Base-by-base conservation (phyloP, 371 early-diverging fungal species). In the Mortierella sp. region DNA sequence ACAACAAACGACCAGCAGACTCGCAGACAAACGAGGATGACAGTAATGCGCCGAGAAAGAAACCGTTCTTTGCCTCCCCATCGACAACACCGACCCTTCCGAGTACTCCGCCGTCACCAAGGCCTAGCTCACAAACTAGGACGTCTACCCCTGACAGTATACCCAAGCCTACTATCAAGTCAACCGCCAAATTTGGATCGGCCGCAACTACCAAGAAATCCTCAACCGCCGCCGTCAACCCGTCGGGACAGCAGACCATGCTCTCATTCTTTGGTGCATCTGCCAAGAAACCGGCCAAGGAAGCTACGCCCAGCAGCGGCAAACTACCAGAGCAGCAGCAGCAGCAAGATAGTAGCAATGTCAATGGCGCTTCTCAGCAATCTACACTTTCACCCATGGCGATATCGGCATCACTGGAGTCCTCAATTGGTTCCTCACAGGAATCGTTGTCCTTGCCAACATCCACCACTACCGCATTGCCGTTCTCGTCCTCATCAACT, bases 181-280 rank as follows among this genome's bases (percentile, higher is more conserved):
- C 71, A 16, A n/a, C 54, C 5, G 24, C 51, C 24, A 71, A 72
- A 29, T 4, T 44, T 12, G 51, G 41, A 7, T 27, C n/a, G 58
- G 27, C 11, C n/a, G 4, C 48, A 16, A 16, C 68, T 29, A 46
- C n/a, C 41, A 10, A 84, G 75, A 70, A 84, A 73, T 16, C 68
- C 18, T 8, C 76, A 11, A 5, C 32, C 0, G 29, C 43, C 18
- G 18, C 70, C 7, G 35, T 18, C 35, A 84, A 77, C 54, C 16
- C 68, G 1, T 21, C 55, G 29, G 75, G 81, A 18, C 84, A 84
- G 51, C 77, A 75, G 46, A 71, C 74, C 1, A 70, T 84, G 32
- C 76, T 80, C 2, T 84, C 84, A 0, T 84, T 84, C 55, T 80
- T 84, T 38, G 71, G 81, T 1, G 70, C 58, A 12, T 46, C 84